phyloP scores from a whole-genome alignment of 1,284 basidiomycete genomes.

The Marasmius sp. region DNA sequence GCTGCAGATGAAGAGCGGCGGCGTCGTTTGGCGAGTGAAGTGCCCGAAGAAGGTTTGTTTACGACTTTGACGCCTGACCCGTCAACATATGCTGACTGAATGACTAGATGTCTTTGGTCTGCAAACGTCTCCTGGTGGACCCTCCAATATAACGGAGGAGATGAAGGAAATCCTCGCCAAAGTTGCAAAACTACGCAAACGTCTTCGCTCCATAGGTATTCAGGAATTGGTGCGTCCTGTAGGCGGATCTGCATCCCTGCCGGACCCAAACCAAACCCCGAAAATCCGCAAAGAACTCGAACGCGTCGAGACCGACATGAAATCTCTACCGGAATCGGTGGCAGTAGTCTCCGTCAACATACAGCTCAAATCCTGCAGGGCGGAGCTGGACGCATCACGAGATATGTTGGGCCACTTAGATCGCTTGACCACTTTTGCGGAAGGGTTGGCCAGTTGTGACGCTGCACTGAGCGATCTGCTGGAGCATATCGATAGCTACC shows the following conservation, averaged over 20 bases:
- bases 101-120: slow-evolving; percentile 14
- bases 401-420: slow-evolving; percentile 51
- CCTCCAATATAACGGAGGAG: slow-evolving; percentile 17
- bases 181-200: slow-evolving; percentile 45
- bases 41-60: slow-evolving; percentile 11
- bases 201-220: slow-evolving; percentile 61
- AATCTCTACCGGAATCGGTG: slow-evolving; percentile 43
- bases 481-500: slow-evolving; percentile 79
- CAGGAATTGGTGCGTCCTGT: slow-evolving; percentile 51
- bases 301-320: slow-evolving; percentile 43
- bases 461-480: slow-evolving; percentile 76
- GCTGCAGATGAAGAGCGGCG: slow-evolving; percentile 19
- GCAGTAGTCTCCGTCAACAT: slow-evolving; percentile 43
- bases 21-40: slow-evolving; percentile 29
- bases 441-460: slow-evolving; percentile 58
- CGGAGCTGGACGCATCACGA: slow-evolving; percentile 54
- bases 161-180: slow-evolving; percentile 25
- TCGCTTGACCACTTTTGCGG: slow-evolving; percentile 50
- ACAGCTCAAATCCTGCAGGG: slow-evolving; percentile 59
- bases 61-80: not conserved
- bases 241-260: slow-evolving; percentile 47
- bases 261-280: slow-evolving; percentile 45
- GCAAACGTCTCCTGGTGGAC: not conserved
- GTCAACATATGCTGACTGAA: not conserved
- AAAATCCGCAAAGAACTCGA: slow-evolving; percentile 48